Evolutionary conservation across 2,329 filamentous ascomycete genomes (phyloP).

Genomic region (Monilinia fructigena): DNA sequence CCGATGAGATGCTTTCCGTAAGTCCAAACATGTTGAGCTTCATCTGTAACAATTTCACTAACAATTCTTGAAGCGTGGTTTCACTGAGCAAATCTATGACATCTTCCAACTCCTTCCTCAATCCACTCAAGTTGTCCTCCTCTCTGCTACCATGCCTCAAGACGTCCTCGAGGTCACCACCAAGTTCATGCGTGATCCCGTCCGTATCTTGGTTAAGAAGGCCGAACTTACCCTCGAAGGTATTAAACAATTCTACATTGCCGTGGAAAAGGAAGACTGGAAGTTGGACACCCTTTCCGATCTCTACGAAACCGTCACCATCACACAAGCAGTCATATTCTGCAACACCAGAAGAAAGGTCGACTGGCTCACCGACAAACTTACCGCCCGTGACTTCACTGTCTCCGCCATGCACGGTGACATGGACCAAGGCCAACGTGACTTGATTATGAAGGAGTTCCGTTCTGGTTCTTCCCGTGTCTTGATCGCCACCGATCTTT

Average conservation of each 20-base stretch:
- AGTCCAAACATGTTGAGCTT: slow-evolving; percentile 40
- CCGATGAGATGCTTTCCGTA: slow-evolving; percentile 97
- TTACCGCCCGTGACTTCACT: slow-evolving; percentile 97
- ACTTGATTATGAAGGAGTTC: slow-evolving; percentile 99
- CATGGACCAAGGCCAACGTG: slow-evolving; percentile 97
- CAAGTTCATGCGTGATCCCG: slow-evolving; percentile 99
- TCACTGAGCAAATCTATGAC: slow-evolving; percentile 99
- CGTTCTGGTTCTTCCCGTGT: slow-evolving; percentile 97
- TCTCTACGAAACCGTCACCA: slow-evolving; percentile 98
- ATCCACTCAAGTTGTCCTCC: slow-evolving; percentile 95
- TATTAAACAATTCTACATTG: slow-evolving; percentile 99
- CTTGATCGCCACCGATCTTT: slow-evolving; percentile 93
- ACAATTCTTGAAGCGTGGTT: slow-evolving; percentile 69
- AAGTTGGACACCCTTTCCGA: slow-evolving; percentile 99
- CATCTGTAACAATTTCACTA: slow-evolving; percentile 35
- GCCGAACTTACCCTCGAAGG: slow-evolving; percentile 98
- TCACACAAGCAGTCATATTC: slow-evolving; percentile 99
- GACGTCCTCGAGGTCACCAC: slow-evolving; percentile 99
- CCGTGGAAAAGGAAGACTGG: slow-evolving; percentile 99
- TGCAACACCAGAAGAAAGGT: slow-evolving; percentile 99
- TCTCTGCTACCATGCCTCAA: slow-evolving; percentile 98
- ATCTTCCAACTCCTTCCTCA: slow-evolving; percentile 99
- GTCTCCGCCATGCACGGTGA: slow-evolving; percentile 99
- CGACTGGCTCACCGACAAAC: slow-evolving; percentile 99
- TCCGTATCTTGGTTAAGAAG: slow-evolving; percentile 99